These are phyloP conservation scores for Oxalis stricta DNA, from an alignment of 441 rosid species.

Conservation along the genomic window DNA sequence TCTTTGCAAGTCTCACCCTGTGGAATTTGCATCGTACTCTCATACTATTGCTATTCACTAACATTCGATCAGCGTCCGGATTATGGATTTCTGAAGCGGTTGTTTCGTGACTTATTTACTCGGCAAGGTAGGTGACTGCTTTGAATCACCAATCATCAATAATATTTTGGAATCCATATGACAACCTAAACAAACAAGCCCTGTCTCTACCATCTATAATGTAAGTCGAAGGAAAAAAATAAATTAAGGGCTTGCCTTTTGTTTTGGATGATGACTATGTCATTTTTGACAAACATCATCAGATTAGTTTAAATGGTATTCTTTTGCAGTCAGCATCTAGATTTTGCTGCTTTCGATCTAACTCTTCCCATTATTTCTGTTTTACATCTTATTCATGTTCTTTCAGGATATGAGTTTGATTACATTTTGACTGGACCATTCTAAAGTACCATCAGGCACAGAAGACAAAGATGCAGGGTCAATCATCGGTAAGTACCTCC, in stretches of 20 bases:
- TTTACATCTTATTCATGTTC: conserved; percentile 2
- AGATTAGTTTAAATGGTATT: not conserved
- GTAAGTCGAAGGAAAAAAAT: no score
- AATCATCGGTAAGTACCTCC: conserved; percentile 23
- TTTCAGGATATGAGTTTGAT: conserved; percentile 61
- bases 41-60: conserved; percentile 82
- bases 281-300: not conserved
- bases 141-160: not conserved
- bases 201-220: no score
- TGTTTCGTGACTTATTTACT: conserved; percentile 59
- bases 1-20: conserved; percentile 80
- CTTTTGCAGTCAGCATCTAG: not conserved
- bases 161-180: not conserved
- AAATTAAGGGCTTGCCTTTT: not conserved
- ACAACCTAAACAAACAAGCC: no score
- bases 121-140: conserved; percentile 47
- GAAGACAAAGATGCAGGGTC: conserved; percentile 39
- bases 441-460: conserved; percentile 82
- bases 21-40: conserved; percentile 86
- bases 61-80: conserved; percentile 85
- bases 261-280: not conserved
- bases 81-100: conserved; percentile 82
- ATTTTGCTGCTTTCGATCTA: not conserved
- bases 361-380: not conserved
- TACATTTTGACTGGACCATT: conserved; percentile 85